phyloP scores from a whole-genome alignment of 306 rosid species.

The Cercis canadensis region DNA sequence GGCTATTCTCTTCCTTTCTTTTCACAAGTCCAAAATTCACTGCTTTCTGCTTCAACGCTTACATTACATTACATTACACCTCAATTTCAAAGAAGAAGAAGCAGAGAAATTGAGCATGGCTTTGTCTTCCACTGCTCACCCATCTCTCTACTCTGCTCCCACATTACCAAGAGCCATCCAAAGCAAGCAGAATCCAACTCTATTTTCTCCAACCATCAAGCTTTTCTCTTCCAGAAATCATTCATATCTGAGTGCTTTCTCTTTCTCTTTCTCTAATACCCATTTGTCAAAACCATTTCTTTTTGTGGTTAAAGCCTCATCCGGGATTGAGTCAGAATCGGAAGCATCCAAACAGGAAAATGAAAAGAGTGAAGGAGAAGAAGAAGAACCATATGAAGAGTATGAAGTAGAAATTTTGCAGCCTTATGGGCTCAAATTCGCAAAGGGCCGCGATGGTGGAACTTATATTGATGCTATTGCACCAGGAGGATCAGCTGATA shows the following conservation, averaged over 20 bases:
- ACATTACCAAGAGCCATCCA: slow-evolving; percentile 54
- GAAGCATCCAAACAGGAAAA: slow-evolving; percentile 44
- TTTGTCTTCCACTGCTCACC: slow-evolving; percentile 57
- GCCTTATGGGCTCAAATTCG: slow-evolving; percentile 85
- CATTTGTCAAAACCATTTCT: slow-evolving; percentile 40
- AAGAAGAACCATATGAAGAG: slow-evolving; percentile 62
- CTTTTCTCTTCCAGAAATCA: slow-evolving; percentile 47
- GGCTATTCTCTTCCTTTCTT: neutral
- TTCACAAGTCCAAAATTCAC: slow-evolving; percentile 8
- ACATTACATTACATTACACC: neutral
- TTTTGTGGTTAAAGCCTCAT: slow-evolving; percentile 63
- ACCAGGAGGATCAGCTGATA: slow-evolving; percentile 86
- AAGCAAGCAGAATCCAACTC: slow-evolving; percentile 41
- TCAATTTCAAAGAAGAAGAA: neutral
- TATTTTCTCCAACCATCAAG: slow-evolving; percentile 40
- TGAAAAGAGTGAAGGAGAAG: slow-evolving; percentile 37
- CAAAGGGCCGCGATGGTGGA: slow-evolving; percentile 87
- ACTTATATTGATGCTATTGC: slow-evolving; percentile 98
- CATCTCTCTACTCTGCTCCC: slow-evolving; percentile 61
- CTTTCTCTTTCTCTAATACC: slow-evolving; percentile 43
- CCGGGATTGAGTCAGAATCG: slow-evolving; percentile 58
- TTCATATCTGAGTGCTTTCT: slow-evolving; percentile 36
- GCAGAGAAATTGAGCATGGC: slow-evolving; percentile 53
- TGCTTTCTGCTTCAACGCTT: neutral
- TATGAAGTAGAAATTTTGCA: slow-evolving; percentile 84